Evolutionary conservation across 352 stramenopile species (phyloP).

Genomic region (Pythium vanterpoolii): DNA sequence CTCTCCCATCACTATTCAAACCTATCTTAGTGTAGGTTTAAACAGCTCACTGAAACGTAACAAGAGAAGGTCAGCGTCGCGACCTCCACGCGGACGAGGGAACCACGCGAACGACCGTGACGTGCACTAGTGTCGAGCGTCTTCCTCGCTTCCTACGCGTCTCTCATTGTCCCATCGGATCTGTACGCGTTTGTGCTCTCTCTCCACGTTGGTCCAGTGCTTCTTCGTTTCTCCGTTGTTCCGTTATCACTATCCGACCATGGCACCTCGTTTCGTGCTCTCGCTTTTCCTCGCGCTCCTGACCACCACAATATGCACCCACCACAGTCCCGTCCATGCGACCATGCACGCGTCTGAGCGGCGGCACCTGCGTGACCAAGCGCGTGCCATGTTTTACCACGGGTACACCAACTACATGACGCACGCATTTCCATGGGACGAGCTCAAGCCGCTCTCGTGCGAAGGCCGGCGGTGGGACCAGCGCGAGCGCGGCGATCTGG

Average conservation of each 20-base stretch:
- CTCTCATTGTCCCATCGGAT: not conserved
- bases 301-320: not conserved
- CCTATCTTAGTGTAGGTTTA: not conserved
- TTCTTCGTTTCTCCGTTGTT: not conserved
- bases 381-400: slow-evolving; percentile 88
- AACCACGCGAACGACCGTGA: not conserved
- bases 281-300: not conserved
- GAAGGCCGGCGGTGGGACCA: slow-evolving; percentile 72
- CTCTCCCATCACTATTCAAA: not conserved
- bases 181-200: not conserved
- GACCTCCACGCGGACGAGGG: not conserved
- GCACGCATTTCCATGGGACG: slow-evolving; percentile 85
- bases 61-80: not conserved
- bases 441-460: slow-evolving; percentile 84
- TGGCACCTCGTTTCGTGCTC: not conserved
- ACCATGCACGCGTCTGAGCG: slow-evolving; percentile 73
- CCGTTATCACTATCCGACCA: not conserved
- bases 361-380: slow-evolving; percentile 63
- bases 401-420: slow-evolving; percentile 86
- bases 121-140: not conserved
- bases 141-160: not conserved
- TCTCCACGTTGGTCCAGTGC: not conserved
- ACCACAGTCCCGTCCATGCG: slow-evolving; percentile 10
- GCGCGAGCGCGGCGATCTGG: slow-evolving; percentile 77
- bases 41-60: not conserved